Base-by-base conservation (phyloP, 768 basidiomycete species). In the Trametes cinnabarina region DNA sequence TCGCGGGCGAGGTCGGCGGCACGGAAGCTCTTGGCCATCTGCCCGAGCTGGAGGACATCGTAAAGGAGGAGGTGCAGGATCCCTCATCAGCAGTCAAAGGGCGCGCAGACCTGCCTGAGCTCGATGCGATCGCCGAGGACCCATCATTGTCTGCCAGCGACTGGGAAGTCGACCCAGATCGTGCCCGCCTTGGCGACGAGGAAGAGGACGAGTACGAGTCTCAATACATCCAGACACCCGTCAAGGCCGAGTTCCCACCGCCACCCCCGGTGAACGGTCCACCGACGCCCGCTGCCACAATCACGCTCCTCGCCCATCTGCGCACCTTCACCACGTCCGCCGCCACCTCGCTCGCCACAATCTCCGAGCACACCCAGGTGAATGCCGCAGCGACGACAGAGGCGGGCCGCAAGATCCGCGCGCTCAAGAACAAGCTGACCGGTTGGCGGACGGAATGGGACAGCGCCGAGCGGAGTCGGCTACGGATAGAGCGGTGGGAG, bases 291-390 rank as follows among this genome's bases (percentile, higher is more conserved):
- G 78, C 82, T 12, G 76, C 75, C 44, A 77, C 86, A 0, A 77
- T 90, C 46, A 79, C 84, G 2, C 86, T 90, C 56, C 77, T 94
- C 47, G 76, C 82, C 3, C 80, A 88, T 62, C 76, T 94, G 56
- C 87, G 92, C 41, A 80, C 84, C 22, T 81, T 85, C 68, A 94
- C 92, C 0, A 71, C 84, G 9, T 87, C 90, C 9, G 82, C 94
- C 50, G 84, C 88, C 44, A 74, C 85, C 22, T 88, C 90, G 11
- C 80, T 95, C 43, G 81, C 85, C 2, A 82, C 85, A 32, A 83
- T 94, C 62, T 91, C 88, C 23, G 92, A 95, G 66, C 90, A 93
- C 58, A 88, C 91, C 14, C 92, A 95, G 69, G 90, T 93, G 48
- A 92, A 92, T 66, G 85, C 87, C 10, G 93, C 89, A 1, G 88